Percentiles rank a stretch among this genome's conserved stretches.
Evolutionary conservation across 805 yeast genomes (phyloP).

Genomic region (Lachancea sp.): DNA sequence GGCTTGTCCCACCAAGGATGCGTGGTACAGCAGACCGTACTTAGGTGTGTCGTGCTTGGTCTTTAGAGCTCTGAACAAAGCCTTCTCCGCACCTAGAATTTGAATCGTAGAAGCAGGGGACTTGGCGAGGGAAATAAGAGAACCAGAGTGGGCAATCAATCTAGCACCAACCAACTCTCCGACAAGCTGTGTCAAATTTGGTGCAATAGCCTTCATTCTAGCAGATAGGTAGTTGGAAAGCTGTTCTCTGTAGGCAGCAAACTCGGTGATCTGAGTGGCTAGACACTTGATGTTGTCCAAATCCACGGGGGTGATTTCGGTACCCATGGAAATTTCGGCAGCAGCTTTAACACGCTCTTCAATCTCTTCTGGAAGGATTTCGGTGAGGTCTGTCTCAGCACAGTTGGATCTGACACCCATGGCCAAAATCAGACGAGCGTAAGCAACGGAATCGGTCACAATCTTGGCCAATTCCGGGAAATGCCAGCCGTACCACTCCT

Average conservation of each 20-base stretch:
- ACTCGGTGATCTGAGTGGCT: conserved; percentile 94
- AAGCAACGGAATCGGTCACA: conserved; percentile 91
- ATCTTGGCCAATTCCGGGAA: conserved; percentile 99
- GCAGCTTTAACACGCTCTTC: conserved; percentile 91
- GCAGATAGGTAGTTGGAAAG: conserved; percentile 82
- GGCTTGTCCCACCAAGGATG: conserved; percentile 96
- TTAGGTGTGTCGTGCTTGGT: conserved; percentile 98
- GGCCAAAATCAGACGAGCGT: conserved; percentile 84
- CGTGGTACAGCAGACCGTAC: conserved; percentile 94
- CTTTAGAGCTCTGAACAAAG: conserved; percentile 95
- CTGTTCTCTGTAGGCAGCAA: conserved; percentile 94
- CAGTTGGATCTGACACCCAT: conserved; percentile 95
- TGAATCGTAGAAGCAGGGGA: conserved; percentile 98
- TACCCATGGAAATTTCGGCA: conserved; percentile 99
- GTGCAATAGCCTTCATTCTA: conserved; percentile 99
- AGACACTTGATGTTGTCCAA: conserved; percentile 79
- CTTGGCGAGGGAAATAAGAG: conserved; percentile 88
- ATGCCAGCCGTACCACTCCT: conserved; percentile 99
- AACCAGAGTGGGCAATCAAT: conserved; percentile 95
- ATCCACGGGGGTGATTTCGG: conserved; percentile 91
- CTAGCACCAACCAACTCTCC: conserved; percentile 99
- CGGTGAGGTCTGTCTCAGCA: conserved; percentile 81
- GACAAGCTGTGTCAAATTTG: conserved; percentile 88
- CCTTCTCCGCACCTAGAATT: conserved; percentile 98
- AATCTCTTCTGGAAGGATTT: conserved; percentile 84